Evolutionary conservation across 148 eudicot species (phyloP), one percentile per base, ranked within the genome.

Genomic region (Nepenthes gracilis): DNA sequence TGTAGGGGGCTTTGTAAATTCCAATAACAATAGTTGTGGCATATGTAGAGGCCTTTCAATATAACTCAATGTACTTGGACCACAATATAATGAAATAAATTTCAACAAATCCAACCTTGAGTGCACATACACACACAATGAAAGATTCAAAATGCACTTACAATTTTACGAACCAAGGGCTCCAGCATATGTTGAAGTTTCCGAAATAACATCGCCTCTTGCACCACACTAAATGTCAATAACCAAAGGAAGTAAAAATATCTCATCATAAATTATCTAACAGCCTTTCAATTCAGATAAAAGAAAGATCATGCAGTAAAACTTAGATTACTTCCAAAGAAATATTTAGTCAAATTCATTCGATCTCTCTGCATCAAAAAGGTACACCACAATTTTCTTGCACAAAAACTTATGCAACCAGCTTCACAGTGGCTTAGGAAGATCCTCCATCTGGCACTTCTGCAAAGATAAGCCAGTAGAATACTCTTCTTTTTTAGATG

Each of bases 141-240:
- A 38, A 45, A 33, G 43, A 47, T 49, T 10, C 11, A 38, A 50
- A 12, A 54, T 6, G 71, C 36, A 78, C 90, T 85, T 81, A 85
- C 90, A 64, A 85, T 86, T 79, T 62, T 70, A 40, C 90, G 90
- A 72, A 85, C 63, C 70, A 73, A 61, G 33, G 77, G 74, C 54
- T 77, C 80, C 66, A 71, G 65, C 15, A 61, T 62, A 60, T 64
- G 75, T 67, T 81, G 84, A 36, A 85, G 66, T 63, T 64, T 69
- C 15, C 67, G 78, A 64, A 72, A 62, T 37, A 55, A 70, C 78
- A 84, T 77, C 70, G 70, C 81, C 72, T 84, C 90, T 68, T 64
- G 73, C 50, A 84, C 78, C 68, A 79, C 84, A 66, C 90, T 85
- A 54, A 10, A 60, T 57, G 33, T 43, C 9, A 48, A 51, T 15